Conservation (phyloP, 768 basidiomycete species). For the Fistulinella prunicolor region DNA sequence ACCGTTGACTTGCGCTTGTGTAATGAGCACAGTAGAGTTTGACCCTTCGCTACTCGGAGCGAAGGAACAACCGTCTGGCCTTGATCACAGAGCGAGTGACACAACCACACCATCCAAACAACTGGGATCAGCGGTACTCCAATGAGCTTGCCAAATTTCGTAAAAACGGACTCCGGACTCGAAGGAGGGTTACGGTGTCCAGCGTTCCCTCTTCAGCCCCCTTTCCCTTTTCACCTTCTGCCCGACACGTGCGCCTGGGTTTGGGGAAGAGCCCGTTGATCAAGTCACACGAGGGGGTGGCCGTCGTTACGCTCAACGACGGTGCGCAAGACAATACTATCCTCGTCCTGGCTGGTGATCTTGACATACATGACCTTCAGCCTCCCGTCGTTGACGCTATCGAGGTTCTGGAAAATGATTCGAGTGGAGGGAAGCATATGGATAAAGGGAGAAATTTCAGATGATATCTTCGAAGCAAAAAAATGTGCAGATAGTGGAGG, state of each 20-base stretch:
- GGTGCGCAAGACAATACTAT: conserved; percentile 16
- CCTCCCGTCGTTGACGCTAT: conserved; percentile 23
- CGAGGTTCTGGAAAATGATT: conserved; percentile 26
- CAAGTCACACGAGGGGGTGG: conserved; percentile 27
- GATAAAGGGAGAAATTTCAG: not conserved
- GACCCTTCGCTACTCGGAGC: conserved; percentile 75
- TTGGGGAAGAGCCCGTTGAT: conserved; percentile 68
- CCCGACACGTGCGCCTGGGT: conserved; percentile 49
- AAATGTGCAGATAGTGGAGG: not conserved
- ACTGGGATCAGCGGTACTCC: conserved; percentile 78
- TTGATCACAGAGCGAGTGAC: not conserved
- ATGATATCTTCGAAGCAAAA: not conserved
- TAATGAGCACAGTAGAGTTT: conserved; percentile 45
- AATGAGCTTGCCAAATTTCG: conserved; percentile 69
- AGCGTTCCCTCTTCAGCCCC: no score
- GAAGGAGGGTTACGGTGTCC: conserved; percentile 79
- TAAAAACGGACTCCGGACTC: conserved; percentile 68
- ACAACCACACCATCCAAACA: conserved; percentile 25
- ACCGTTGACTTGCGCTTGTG: not conserved
- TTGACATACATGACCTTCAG: conserved; percentile 14
- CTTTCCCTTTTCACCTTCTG: not conserved
- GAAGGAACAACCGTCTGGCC: conserved; percentile 58
- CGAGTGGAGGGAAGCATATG: conserved; percentile 6
- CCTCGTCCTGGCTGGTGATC: conserved; percentile 24
- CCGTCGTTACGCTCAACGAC: conserved; percentile 33